Conservation (phyloP, 106 monocot genomes). For the Dendrobium nobile region DNA sequence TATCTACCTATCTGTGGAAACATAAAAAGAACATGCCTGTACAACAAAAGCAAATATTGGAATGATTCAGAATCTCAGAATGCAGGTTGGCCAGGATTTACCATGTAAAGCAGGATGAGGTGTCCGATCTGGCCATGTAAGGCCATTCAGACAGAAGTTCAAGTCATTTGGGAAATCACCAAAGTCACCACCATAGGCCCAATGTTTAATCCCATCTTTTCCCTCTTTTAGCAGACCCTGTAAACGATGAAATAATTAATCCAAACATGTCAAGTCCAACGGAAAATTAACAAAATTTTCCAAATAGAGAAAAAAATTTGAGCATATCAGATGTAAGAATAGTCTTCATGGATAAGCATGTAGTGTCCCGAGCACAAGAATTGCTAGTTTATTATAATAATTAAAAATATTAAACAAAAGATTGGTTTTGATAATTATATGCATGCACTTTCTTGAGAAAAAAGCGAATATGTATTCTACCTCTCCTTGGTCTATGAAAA, state of each 20-base stretch:
- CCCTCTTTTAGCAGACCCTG: conserved; percentile 83
- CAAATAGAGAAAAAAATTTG: not conserved
- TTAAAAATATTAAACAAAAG: not conserved
- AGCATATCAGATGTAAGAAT: not conserved
- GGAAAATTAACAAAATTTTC: not conserved
- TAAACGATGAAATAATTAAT: conserved; percentile 2
- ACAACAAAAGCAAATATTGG: not conserved
- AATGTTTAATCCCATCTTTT: conserved; percentile 67
- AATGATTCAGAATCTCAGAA: not conserved
- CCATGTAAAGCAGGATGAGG: conserved; percentile 95
- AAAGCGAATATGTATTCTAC: no score
- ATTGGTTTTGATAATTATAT: not conserved
- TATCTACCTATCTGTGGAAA: not conserved
- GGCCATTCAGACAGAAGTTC: conserved; percentile 95
- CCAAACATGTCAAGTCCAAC: not conserved
- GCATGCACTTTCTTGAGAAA: not conserved
- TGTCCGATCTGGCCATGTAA: conserved; percentile 88
- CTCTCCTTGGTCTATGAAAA: no score
- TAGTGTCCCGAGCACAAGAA: not conserved
- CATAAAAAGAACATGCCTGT: not conserved
- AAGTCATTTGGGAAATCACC: conserved; percentile 91
- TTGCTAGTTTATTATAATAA: not conserved
- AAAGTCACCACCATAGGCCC: conserved; percentile 99
- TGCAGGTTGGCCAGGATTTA: conserved; percentile 13
- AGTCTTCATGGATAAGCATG: not conserved